Conservation (phyloP, 495 filamentous ascomycete species). For the Tirmania nivea region DNA sequence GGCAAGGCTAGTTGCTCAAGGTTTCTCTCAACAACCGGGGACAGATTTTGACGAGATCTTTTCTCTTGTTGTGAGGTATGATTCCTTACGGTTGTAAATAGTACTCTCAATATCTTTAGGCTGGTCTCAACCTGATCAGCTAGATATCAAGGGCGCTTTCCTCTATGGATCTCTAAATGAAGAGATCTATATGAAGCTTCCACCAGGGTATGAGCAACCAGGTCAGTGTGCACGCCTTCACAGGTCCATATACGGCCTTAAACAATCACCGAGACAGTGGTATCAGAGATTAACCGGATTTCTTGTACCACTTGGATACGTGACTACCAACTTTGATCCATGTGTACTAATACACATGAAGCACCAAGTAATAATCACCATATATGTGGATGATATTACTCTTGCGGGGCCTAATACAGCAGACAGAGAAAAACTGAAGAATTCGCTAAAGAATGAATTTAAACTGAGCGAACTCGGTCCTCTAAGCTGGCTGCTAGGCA, state of each 20-base stretch:
- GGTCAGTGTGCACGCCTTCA: not conserved
- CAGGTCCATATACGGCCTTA: constrained; percentile 9
- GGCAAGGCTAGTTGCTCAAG: constrained; percentile 12
- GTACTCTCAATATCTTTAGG: not conserved
- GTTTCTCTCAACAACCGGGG: constrained; percentile 12
- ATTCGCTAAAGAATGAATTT: constrained; percentile 1
- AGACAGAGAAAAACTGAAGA: not conserved
- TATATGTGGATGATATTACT: constrained; percentile 1
- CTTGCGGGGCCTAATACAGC: not conserved
- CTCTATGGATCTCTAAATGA: too few relatives aligned
- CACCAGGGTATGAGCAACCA: constrained; percentile 1
- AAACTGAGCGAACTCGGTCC: not conserved
- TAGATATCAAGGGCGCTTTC: constrained; percentile 8
- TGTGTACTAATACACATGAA: constrained; percentile 1
- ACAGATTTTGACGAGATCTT: constrained; percentile 19
- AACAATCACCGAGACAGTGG: constrained; percentile 10
- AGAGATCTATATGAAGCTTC: constrained; percentile 9
- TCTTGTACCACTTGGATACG: not conserved
- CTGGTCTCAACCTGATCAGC: not conserved
- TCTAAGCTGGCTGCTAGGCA: not conserved
- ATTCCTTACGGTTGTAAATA: constrained; percentile 4
- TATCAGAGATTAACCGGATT: constrained; percentile 2
- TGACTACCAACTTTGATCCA: constrained; percentile 1
- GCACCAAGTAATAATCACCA: not conserved
- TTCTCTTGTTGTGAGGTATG: constrained; percentile 3